Evolutionary conservation across 208 protist species (phyloP).

Genomic region (Crithidia thermophila): DNA sequence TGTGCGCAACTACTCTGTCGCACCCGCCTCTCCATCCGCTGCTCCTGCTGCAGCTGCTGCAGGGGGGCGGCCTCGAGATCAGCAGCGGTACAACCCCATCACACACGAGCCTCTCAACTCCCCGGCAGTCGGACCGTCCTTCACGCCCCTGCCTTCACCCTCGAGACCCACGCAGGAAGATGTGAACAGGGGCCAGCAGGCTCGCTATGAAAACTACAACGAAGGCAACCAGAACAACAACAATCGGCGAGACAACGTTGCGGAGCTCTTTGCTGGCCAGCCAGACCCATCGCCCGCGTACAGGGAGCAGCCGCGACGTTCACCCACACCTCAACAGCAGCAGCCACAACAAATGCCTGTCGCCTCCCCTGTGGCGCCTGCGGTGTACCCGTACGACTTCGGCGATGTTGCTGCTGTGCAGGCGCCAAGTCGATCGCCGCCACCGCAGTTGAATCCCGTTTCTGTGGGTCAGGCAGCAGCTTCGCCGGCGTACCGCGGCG

Average conservation of each 20-base stretch:
- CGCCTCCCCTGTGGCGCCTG: not conserved
- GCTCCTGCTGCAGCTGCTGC: not conserved
- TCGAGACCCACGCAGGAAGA: conserved; percentile 26
- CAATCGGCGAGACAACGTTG: conserved; percentile 17
- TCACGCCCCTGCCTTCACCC: conserved; percentile 24
- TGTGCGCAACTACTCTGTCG: conserved; percentile 21
- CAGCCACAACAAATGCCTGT: not conserved
- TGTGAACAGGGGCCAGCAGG: not conserved
- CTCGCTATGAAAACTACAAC: not conserved
- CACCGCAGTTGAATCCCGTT: not conserved
- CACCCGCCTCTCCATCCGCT: not conserved
- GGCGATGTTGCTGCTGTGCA: not conserved
- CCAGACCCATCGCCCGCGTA: not conserved
- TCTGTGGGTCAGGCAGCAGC: not conserved
- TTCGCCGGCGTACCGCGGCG: not conserved
- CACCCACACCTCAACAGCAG: not conserved
- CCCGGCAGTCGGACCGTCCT: not conserved
- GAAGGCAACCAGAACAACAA: conserved; percentile 2
- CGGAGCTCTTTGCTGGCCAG: conserved; percentile 8
- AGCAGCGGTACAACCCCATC: conserved; percentile 15
- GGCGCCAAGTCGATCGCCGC: not conserved
- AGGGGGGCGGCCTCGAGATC: not conserved
- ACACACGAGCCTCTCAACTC: conserved; percentile 14
- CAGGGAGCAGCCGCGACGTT: not conserved
- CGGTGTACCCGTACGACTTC: not conserved